Evolutionary conservation across 2,329 filamentous ascomycete genomes (phyloP), one percentile per base, ranked within the genome.

Genomic region (Fusarium palustre): DNA sequence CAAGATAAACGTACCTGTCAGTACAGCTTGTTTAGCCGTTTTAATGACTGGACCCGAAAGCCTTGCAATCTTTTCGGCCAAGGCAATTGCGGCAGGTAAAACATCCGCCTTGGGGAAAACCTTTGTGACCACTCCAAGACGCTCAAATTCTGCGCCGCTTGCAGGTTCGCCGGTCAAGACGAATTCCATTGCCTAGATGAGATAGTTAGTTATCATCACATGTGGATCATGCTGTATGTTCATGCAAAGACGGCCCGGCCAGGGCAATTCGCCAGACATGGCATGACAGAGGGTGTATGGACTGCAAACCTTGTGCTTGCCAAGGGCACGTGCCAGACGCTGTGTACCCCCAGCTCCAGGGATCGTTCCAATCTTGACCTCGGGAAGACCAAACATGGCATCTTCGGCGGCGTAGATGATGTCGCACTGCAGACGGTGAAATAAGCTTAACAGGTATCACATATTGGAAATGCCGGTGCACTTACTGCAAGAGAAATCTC

Each of bases 261-360:
- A 28, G 47, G 47, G 20, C 24, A 49, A 15, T 36, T 31, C 47
- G 10, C 24, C 13, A 55, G 24, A 1, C 33, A 18, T 36, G 16
- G 8, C 25, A 28, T 28, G 28, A 9, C 3, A 36, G 33, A 36
- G 33, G 18, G 34, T 39, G 36, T 39, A 22, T 11, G n/a, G 18
- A 38, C 13, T 8, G 18, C 72, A 56, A 46, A 77, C 77, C 69
- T 75, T 77, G 64, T 75, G 75, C 57, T 79, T 79, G 25, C 77
- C 77, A 13, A 79, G 46, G 18, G 75, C 73, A 34, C 70, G 71
- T 20, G 77, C 76, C 28, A 79, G 58, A 9, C 77, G 72, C 34
- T 79, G 77, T 5, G 77, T 79, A 36, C 77, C 77, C 13, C 77
- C 77, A 16, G 76, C 77, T 24, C 77, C 77, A 15, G 77, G 77